Percentiles rank a stretch among this genome's conserved stretches.
phyloP scores from a whole-genome alignment of 1,284 basidiomycete species.

The Cryptococcus wingfieldii region DNA sequence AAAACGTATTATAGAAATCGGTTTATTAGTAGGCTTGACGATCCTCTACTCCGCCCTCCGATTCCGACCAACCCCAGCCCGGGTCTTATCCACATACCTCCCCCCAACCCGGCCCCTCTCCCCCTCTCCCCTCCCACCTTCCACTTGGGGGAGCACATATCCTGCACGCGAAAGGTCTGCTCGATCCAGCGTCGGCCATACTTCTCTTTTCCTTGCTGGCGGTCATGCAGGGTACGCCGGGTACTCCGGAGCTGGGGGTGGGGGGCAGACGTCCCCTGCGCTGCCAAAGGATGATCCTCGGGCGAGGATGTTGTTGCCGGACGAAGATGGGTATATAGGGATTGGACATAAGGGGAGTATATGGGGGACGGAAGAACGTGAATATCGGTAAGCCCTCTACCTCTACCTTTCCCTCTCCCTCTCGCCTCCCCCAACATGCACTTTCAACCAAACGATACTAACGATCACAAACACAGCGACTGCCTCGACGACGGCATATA shows the following conservation, averaged over 20 bases:
- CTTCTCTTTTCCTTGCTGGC: not conserved
- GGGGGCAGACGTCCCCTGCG: not conserved
- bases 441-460: too few species aligned
- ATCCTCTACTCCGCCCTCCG: conserved; percentile 24
- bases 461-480: conserved; percentile 53
- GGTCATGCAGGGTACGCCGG: too few species aligned
- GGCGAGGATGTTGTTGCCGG: conserved; percentile 1
- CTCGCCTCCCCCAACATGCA: not conserved
- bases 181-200: not conserved
- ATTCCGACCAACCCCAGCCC: conserved; percentile 9
- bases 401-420: too few species aligned
- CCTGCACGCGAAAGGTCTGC: conserved; percentile 14
- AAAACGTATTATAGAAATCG: conserved; percentile 26
- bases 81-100: conserved; percentile 6
- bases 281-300: conserved; percentile 12
- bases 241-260: too few species aligned
- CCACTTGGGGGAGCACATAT: not conserved
- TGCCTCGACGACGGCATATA: conserved; percentile 77
- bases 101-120: conserved; percentile 8
- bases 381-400: conserved; percentile 38
- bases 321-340: conserved; percentile 20
- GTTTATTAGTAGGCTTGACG: conserved; percentile 24
- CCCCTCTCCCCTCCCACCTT: conserved; percentile 1
- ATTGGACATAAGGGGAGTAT: conserved; percentile 37
- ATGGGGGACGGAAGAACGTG: conserved; percentile 48